Conservation (phyloP, 2,329 filamentous ascomycete species). For the Trematosphaeria pertusa region DNA sequence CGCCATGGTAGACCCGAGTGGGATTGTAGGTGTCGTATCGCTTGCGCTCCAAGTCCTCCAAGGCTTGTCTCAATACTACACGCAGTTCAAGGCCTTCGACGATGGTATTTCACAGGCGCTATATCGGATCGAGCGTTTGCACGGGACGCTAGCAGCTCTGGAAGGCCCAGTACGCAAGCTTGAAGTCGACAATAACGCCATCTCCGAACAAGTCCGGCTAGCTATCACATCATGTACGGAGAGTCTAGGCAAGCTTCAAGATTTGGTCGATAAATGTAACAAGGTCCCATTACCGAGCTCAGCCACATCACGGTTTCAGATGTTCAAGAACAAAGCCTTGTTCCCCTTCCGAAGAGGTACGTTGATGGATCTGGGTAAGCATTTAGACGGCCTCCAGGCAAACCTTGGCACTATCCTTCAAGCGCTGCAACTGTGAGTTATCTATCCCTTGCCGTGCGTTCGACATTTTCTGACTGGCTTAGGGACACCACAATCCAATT, state of each 20-base stretch:
- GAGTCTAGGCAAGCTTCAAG: slow-evolving; percentile 1
- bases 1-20: no score
- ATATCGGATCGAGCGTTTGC: slow-evolving; percentile 4
- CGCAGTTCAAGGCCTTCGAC: slow-evolving; percentile 7
- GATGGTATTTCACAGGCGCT: slow-evolving; percentile 4
- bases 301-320: neutral
- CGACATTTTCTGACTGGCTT: no score
- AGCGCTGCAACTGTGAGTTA: slow-evolving; percentile 1
- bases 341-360: slow-evolving; percentile 3
- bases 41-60: slow-evolving; percentile 14
- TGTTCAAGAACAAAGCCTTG: neutral
- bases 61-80: slow-evolving; percentile 14
- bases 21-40: slow-evolving; percentile 15
- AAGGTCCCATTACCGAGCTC: neutral
- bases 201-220: slow-evolving; percentile 5
- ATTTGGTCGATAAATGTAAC: slow-evolving; percentile 5
- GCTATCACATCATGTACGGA: slow-evolving; percentile 1
- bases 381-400: neutral
- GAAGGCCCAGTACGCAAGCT: slow-evolving; percentile 4
- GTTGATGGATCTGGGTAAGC: neutral
- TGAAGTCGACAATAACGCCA: neutral
- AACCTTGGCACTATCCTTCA: slow-evolving; percentile 2
- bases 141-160: slow-evolving; percentile 2
- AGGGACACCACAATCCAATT: no score
- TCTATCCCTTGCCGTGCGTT: no score